Evolutionary conservation across 768 basidiomycete species (phyloP), one percentile per base, ranked within the genome.

Genomic region (Dioszegia crocea): DNA sequence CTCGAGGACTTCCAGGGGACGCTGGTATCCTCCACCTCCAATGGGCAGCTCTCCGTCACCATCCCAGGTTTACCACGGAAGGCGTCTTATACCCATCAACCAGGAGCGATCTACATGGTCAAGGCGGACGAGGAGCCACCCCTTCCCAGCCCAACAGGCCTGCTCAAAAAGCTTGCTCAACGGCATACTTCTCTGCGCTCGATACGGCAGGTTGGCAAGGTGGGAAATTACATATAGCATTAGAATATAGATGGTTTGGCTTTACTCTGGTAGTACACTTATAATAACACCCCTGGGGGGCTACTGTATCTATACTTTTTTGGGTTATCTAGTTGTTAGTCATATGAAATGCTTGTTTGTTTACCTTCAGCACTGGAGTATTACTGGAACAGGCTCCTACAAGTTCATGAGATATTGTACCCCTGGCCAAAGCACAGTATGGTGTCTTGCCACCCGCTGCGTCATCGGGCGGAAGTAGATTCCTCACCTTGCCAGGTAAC

Each of bases 61-160:
- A 40, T 51, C 23, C 69, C 66, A 9, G 68, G 65, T 19, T 19
- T 67, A 16, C 68, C 70, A 16, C 60, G 71, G 23, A 69, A 73
- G 53, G 71, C 71, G 5, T 73, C 71, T 10, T 73, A 73, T 64
- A 67, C 64, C 19, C 59, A 63, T 36, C 59, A 58, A 33, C 63
- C 71, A 3, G 71, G 71, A 14, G 51, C 61, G 12, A 71, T 71
- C 58, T 51, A 65, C 17, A 62, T 71, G 27, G 64, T 65, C 56
- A 62, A 62, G 44, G 52, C 61, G 43, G 57, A 62, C 36, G 47
- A 49, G 29, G 57, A 39, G 24, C 29, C 58, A 49, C 26, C 27
- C 24, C 36, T 49, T 26, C 41, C 56, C 3, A 45, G 30, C 21
- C 44, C 56, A 5, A 46, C 54, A 10, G 47, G 56, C 17, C 40